Conservation (phyloP, 768 basidiomycete species). For the Porphyrellus cyaneotinctus region DNA sequence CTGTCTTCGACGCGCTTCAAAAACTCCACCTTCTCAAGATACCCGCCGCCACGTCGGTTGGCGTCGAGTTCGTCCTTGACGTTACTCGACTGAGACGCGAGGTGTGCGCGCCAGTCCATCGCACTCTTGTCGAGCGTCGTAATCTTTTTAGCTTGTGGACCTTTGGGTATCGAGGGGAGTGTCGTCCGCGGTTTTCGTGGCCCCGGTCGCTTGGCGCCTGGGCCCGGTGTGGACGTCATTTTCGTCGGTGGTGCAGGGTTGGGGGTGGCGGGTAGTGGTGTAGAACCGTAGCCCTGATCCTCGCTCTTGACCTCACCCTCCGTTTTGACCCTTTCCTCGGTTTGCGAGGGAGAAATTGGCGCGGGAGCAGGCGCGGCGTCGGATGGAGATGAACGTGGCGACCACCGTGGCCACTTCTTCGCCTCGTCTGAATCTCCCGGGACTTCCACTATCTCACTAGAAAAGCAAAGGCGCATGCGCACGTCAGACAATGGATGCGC, state of each 20-base stretch:
- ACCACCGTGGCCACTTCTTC: constrained; percentile 66
- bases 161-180: constrained; percentile 51
- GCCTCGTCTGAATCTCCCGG: constrained; percentile 71
- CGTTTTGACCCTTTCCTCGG: neutral
- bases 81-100: constrained; percentile 41
- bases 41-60: constrained; percentile 71
- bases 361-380: neutral
- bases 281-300: neutral
- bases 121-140: constrained; percentile 83
- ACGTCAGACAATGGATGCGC: neutral
- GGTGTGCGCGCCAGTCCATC: constrained; percentile 79
- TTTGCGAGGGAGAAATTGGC: neutral
- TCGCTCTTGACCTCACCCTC: neutral
- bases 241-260: neutral
- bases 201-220: constrained; percentile 44
- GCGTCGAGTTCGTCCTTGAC: constrained; percentile 71
- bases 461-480: neutral
- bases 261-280: neutral
- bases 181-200: constrained; percentile 63
- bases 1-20: constrained; percentile 70
- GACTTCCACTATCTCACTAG: constrained; percentile 72
- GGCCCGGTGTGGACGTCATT: neutral
- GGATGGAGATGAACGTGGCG: neutral
- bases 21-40: constrained; percentile 83
- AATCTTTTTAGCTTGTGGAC: constrained; percentile 66